Evolutionary conservation across 208 protist species (phyloP), one percentile per base, ranked within the genome.

Genomic region (Leptomonas seymouri): DNA sequence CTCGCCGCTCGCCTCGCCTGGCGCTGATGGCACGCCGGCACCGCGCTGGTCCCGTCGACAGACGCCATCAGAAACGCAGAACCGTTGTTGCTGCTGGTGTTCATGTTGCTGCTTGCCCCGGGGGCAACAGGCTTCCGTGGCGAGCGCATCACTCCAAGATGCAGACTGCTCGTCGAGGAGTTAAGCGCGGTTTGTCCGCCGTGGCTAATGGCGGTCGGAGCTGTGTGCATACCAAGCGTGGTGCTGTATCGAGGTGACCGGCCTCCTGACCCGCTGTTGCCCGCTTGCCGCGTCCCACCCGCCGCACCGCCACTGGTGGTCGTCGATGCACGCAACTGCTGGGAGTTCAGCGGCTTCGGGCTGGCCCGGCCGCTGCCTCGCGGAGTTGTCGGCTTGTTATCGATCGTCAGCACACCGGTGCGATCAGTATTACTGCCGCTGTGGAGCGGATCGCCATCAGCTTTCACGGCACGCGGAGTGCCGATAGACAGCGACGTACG

Each of bases 81-180:
- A 31, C 42, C 42, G 58, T 15, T 55, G 48, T 49, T 49, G 56
- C 15, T 28, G 41, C 15, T 28, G 41, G 3, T 61, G 56, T 66
- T 49, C 39, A 3, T 9, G 34, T 9, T 64, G 44, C 18, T 41
- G 14, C 7, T 3, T n/a, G 60, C 60, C 2, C 60, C 60, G 4
- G 60, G 60, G 6, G 60, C 48, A 3, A 66, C 46, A 1, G 60
- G 60, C 60, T 21, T 54, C n/a, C 60, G 60, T 9, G 60, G 60
- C n/a, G 60, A 66, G 30, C 60, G 60, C 31, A 46, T 66, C n/a
- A 66, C 60, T 12, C 60, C 60, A n/a, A 66, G 60, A 46, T 55
- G 60, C 20, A 66, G 60, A n/a, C 48, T 66, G 34, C 60, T 30
- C n/a, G 60, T 66, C 20, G 60, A 66, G 14, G 46, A 18, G 31